These are phyloP conservation scores for Daldinia caldariorum DNA, from an alignment of 495 filamentous ascomycete genomes.

Conservation along the genomic window DNA sequence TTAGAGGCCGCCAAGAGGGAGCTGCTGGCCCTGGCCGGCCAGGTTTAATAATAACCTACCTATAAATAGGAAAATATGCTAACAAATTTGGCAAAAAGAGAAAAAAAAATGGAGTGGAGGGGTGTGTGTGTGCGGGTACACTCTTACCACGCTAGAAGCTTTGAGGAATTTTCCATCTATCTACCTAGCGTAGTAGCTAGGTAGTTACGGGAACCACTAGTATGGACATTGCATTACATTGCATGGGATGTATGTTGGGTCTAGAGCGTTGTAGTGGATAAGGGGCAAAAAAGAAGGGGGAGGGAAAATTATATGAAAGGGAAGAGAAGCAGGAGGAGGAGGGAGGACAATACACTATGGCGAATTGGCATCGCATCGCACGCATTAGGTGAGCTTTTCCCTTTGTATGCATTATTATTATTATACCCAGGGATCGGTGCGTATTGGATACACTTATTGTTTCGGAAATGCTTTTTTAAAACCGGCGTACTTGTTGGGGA, in stretches of 20 bases:
- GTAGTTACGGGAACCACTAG: too few relatives aligned
- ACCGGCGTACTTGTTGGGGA: constrained; percentile 33
- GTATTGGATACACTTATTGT: constrained; percentile 42
- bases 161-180: too few relatives aligned
- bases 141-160: too few relatives aligned
- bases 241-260: too few relatives aligned
- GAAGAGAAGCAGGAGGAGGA: too few relatives aligned
- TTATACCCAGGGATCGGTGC: constrained; percentile 41
- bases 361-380: neutral
- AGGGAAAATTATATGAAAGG: neutral
- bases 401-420: constrained; percentile 40
- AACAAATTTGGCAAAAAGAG: too few relatives aligned
- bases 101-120: neutral
- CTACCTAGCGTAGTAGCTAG: too few relatives aligned
- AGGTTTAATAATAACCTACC: constrained; percentile 31
- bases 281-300: neutral
- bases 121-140: too few relatives aligned
- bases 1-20: constrained; percentile 54
- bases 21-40: constrained; percentile 45
- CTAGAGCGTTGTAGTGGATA: too few relatives aligned
- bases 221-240: too few relatives aligned
- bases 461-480: constrained; percentile 37
- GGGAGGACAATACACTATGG: neutral
- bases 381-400: constrained; percentile 1
- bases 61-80: too few relatives aligned